Conservation (phyloP, 306 rosid species). For the Gastrolobium bilobum region DNA sequence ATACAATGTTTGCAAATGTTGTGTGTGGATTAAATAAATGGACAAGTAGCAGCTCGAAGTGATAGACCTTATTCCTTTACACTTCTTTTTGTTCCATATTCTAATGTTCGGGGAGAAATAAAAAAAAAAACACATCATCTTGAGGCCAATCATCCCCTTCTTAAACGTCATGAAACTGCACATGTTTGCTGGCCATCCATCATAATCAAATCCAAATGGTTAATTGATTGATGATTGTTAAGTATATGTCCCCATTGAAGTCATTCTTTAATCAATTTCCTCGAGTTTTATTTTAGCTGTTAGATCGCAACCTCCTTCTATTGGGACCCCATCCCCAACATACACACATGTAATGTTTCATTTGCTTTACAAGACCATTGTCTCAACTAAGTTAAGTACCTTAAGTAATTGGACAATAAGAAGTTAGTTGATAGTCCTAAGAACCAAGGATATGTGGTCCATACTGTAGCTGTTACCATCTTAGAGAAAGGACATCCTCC, state of each 20-base stretch:
- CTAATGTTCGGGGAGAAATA: not conserved
- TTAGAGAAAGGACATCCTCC: conserved; percentile 16
- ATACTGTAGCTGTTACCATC: conserved; percentile 40
- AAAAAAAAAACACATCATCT: conserved; percentile 10
- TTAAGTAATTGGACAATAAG: conserved; percentile 31
- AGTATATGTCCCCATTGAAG: conserved; percentile 33
- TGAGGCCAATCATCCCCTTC: conserved; percentile 21
- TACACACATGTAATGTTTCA: conserved; percentile 60
- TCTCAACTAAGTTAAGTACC: conserved; percentile 42
- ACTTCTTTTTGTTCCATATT: conserved; percentile 41
- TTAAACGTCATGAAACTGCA: conserved; percentile 22
- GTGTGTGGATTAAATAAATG: conserved; percentile 26
- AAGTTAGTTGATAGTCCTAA: conserved; percentile 31
- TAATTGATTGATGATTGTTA: conserved; percentile 42
- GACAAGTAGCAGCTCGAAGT: conserved; percentile 6
- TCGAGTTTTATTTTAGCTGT: conserved; percentile 39
- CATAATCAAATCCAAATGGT: conserved; percentile 49
- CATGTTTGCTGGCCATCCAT: conserved; percentile 46
- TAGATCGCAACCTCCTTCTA: conserved; percentile 44
- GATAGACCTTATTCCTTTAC: not conserved
- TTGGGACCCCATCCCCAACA: conserved; percentile 61
- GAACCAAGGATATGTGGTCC: conserved; percentile 47
- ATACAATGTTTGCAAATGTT: conserved; percentile 31
- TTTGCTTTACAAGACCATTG: conserved; percentile 37
- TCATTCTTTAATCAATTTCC: conserved; percentile 49